Conservation (phyloP, 495 filamentous ascomycete species). For the Penicillium pulvis region DNA sequence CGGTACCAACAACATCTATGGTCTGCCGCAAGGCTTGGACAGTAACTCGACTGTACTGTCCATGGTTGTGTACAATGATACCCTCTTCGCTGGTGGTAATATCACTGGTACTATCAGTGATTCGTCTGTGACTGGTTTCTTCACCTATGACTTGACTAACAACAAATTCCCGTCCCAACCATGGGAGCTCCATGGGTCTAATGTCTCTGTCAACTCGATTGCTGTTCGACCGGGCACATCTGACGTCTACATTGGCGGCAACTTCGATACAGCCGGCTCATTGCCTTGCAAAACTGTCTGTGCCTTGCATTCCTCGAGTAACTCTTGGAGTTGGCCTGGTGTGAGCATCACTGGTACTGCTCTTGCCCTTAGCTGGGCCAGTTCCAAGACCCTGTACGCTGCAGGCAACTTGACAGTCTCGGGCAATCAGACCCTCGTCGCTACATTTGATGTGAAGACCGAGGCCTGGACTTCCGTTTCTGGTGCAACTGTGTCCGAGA, state of each 20-base stretch:
- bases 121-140: constrained; percentile 67
- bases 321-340: constrained; percentile 79
- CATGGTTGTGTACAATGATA: constrained; percentile 64
- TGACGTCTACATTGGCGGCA: constrained; percentile 84
- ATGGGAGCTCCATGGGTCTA: constrained; percentile 63
- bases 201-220: constrained; percentile 75
- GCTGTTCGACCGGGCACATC: constrained; percentile 62
- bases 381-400: constrained; percentile 66
- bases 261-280: constrained; percentile 78
- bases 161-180: constrained; percentile 66
- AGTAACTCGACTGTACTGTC: constrained; percentile 74
- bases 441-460: constrained; percentile 67
- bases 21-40: constrained; percentile 66
- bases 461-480: constrained; percentile 65
- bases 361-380: constrained; percentile 73
- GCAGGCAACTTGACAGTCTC: constrained; percentile 74
- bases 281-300: constrained; percentile 82
- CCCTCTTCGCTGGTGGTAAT: constrained; percentile 79
- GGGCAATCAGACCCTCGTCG: constrained; percentile 64
- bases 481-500: constrained; percentile 56
- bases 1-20: constrained; percentile 63
- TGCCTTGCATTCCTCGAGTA: constrained; percentile 63
- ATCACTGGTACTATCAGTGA: constrained; percentile 69
- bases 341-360: constrained; percentile 68
- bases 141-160: constrained; percentile 73